Conservation (phyloP, 495 filamentous ascomycete genomes). For the Penicillium canescens region DNA sequence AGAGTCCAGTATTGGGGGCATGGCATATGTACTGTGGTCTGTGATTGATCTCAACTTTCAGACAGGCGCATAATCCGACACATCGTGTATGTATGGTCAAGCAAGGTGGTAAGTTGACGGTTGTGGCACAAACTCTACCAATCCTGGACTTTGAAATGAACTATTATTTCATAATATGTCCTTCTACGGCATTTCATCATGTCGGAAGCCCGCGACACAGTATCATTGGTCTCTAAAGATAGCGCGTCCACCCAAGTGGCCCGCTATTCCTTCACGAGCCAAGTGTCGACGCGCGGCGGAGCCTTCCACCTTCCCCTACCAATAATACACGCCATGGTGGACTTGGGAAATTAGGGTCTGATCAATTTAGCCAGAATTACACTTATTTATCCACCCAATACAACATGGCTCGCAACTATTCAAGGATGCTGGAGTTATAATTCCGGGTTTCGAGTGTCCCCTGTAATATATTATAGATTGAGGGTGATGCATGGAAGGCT, state of each 20-base stretch:
- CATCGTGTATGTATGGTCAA: conserved; percentile 17
- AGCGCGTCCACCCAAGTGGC: conserved; percentile 15
- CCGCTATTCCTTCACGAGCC: conserved; percentile 5
- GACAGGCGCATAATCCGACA: conserved; percentile 8
- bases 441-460: conserved; percentile 1
- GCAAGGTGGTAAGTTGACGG: conserved; percentile 21
- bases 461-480: conserved; percentile 3
- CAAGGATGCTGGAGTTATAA: conserved; percentile 1
- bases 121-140: conserved; percentile 13
- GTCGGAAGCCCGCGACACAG: conserved; percentile 5
- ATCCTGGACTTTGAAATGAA: neutral
- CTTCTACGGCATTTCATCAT: conserved; percentile 12
- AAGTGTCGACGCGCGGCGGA: conserved; percentile 20
- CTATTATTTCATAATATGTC: neutral
- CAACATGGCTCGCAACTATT: neutral
- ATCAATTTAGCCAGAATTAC: neutral
- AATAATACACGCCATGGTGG: neutral
- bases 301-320: conserved; percentile 11
- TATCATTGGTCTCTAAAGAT: conserved; percentile 30
- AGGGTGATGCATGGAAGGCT: conserved; percentile 34
- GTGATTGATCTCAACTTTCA: conserved; percentile 20
- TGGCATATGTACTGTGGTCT: neutral
- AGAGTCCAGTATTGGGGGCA: neutral
- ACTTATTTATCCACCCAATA: conserved; percentile 1
- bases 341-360: conserved; percentile 16